Conservation (phyloP, 2,329 filamentous ascomycete species). For the Cladorrhinum sp. region DNA sequence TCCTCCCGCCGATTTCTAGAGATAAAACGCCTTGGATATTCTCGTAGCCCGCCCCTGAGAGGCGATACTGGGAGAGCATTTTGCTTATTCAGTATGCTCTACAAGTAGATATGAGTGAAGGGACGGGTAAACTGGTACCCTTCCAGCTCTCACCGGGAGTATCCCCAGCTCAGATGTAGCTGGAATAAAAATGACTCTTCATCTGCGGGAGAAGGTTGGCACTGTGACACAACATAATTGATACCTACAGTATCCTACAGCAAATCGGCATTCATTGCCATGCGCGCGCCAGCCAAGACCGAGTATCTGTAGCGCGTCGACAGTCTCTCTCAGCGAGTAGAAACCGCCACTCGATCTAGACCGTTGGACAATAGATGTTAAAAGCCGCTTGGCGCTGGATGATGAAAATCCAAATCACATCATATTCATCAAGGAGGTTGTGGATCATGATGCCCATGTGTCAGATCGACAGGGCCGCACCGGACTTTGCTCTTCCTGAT, state of each 20-base stretch:
- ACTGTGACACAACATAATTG: not conserved
- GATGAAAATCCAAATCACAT: not conserved
- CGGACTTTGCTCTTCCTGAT: not conserved
- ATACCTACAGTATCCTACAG: too few relatives aligned
- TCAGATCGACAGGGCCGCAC: not conserved
- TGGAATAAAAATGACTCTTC: not conserved
- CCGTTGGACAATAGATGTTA: not conserved
- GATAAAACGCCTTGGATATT: too few relatives aligned
- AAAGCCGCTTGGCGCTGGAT: slow-evolving; percentile 2
- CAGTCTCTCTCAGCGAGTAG: not conserved
- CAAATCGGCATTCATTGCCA: slow-evolving; percentile 13
- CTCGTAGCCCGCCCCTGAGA: too few relatives aligned
- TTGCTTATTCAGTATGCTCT: too few relatives aligned
- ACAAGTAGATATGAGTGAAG: not conserved
- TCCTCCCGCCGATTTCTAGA: too few relatives aligned
- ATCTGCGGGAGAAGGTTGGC: not conserved
- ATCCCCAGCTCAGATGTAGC: not conserved
- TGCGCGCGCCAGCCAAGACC: slow-evolving; percentile 12
- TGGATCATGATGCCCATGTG: not conserved
- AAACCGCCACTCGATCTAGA: not conserved
- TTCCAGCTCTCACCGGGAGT: too few relatives aligned
- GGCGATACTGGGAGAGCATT: too few relatives aligned
- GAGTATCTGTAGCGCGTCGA: slow-evolving; percentile 9
- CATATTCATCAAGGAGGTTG: not conserved
- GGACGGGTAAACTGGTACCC: too few relatives aligned